Evolutionary conservation across 345 rosid species (phyloP), one percentile per base, ranked within the genome.

Genomic region (Arabidopsis suecica): DNA sequence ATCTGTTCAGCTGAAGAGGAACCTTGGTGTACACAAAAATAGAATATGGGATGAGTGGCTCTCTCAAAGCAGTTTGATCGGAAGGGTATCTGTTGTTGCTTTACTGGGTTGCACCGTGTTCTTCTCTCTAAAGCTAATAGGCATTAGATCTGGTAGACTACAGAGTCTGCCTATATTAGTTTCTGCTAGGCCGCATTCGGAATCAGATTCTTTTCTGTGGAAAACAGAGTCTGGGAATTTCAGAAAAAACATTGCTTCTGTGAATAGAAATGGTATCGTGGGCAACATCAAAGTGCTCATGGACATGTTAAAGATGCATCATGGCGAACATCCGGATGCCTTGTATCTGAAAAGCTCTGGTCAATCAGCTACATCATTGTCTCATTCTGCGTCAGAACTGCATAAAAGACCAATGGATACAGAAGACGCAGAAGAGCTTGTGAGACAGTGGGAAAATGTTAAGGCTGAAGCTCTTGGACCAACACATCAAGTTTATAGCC

Each of bases 391-490:
- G 30, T 61, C 70, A 25, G 77, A 71, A 48, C 72, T 74, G 50
- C 75, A 82, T 51, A 86, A 80, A 81, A 89, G 82, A 77, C 81
- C 80, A 54, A 95, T 95, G 97, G 81, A 88, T 59, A 61, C 80
- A 48, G 93, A 90, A 81, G 97, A 95, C 55, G 97, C 99, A 36
- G 99, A 95, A 85, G 83, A 83, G 49, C 93, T 92, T 62, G 93
- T 95, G 49, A 84, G 83, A 84, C 91, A 86, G 69, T 95, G 99
- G 99, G 97, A 95, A 85, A 74, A 85, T 57, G 79, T 84, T 49
- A 95, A 95, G 84, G 97, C 99, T 72, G 90, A 90, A 81, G 95
- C 99, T 72, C 84, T 95, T 73, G 99, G 99, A 63, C 91, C 91
- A 6, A 73, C 56, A 36, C 92, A 95, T 78, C 88, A 87, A 53